phyloP scores from a whole-genome alignment of 2,329 filamentous ascomycete species.

The Stemphylium beticola region DNA sequence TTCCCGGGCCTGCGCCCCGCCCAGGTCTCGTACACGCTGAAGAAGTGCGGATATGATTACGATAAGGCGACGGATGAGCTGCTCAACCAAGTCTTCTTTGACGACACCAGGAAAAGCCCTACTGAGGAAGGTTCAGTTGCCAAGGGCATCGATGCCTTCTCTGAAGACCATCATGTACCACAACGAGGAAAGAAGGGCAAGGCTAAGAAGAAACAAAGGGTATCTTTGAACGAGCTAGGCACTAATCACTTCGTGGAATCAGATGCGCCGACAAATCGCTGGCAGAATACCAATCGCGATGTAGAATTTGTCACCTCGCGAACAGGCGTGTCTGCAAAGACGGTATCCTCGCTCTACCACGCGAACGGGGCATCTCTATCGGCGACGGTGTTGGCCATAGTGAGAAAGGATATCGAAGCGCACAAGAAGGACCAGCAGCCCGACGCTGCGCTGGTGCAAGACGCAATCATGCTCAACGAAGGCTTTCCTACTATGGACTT shows the following conservation, averaged over 20 bases:
- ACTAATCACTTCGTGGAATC: slow-evolving; percentile 33
- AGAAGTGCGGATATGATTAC: slow-evolving; percentile 70
- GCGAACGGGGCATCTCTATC: slow-evolving; percentile 62
- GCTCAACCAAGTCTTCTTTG: slow-evolving; percentile 78
- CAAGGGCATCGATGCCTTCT: slow-evolving; percentile 86
- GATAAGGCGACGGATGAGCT: slow-evolving; percentile 78
- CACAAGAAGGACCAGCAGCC: slow-evolving; percentile 41
- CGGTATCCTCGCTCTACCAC: slow-evolving; percentile 65
- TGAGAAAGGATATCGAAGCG: slow-evolving; percentile 55
- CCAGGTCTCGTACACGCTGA: slow-evolving; percentile 70
- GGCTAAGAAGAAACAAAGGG: slow-evolving; percentile 49
- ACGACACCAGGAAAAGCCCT: slow-evolving; percentile 65
- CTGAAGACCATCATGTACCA: slow-evolving; percentile 59
- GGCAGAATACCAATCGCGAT: slow-evolving; percentile 63
- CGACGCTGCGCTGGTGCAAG: slow-evolving; percentile 54
- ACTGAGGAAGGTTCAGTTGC: slow-evolving; percentile 50
- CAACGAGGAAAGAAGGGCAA: slow-evolving; percentile 52
- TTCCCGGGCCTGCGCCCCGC: slow-evolving; percentile 72
- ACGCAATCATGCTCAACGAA: slow-evolving; percentile 60
- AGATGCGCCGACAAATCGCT: slow-evolving; percentile 57
- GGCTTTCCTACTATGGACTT: slow-evolving; percentile 62
- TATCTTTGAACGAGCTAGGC: slow-evolving; percentile 26
- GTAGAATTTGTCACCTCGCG: slow-evolving; percentile 66
- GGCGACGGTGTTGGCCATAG: slow-evolving; percentile 62
- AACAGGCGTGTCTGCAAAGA: slow-evolving; percentile 54